These are phyloP conservation scores for Solanum raphanifolium DNA, from an alignment of 257 asterid species.

Conservation along the genomic window DNA sequence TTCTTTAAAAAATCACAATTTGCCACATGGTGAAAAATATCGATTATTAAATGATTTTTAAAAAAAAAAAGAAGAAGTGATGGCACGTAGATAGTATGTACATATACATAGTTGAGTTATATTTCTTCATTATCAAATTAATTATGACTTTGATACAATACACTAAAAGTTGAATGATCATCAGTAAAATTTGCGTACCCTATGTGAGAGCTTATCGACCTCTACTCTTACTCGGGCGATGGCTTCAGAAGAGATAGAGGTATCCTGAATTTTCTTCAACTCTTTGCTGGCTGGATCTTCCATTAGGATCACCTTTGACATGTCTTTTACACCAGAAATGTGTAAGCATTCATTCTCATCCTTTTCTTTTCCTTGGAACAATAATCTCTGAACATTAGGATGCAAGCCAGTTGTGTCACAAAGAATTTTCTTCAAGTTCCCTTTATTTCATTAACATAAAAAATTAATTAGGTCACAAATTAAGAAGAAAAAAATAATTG, in stretches of 20 bases:
- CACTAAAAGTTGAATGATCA: neutral
- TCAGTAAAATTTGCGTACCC: neutral
- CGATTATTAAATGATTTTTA: neutral
- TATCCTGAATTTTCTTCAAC: constrained; percentile 3
- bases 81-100: neutral
- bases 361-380: constrained; percentile 23
- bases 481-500: neutral
- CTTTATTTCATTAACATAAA: neutral
- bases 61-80: too few species aligned
- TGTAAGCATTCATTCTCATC: constrained; percentile 14
- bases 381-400: constrained; percentile 15
- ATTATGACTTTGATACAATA: neutral
- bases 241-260: constrained; percentile 1
- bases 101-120: neutral
- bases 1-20: neutral
- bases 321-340: constrained; percentile 17
- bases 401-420: constrained; percentile 11
- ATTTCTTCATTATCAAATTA: neutral
- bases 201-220: constrained; percentile 16
- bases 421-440: constrained; percentile 12
- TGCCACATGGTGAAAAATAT: neutral
- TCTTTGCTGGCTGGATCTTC: constrained; percentile 26
- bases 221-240: constrained; percentile 9
- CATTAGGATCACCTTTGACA: constrained; percentile 14
- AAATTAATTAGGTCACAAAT: neutral